Evolutionary conservation across 345 rosid genomes (phyloP), one percentile per base, ranked within the genome.

Genomic region (Xanthoceras sorbifolium): DNA sequence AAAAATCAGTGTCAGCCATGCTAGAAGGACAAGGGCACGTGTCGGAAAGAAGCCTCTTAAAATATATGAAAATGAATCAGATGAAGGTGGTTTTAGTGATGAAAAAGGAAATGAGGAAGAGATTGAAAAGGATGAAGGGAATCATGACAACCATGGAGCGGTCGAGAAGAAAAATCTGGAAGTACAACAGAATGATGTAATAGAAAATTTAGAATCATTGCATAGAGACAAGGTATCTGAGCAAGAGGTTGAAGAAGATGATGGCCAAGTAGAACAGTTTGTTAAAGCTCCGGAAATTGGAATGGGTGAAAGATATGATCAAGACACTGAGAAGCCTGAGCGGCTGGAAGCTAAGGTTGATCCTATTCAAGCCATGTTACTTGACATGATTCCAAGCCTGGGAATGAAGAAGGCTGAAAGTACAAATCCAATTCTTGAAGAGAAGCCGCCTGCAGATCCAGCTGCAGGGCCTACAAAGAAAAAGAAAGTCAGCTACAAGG

Each of bases 401-500:
- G 86, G 92, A 71, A 46, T 61, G 69, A 89, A 85, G 81, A 86
- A 82, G 18, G 68, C 46, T 9, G 88, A 76, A 68, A 60, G 78
- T 11, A 17, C 29, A 25, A 68, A 68, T 29, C 48, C 64, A 17
- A 34, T 57, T 22, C 69, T 26, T 1, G 85, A 83, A 75, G 65
- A 82, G 84, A 76, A 52, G 64, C 40, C 29, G 32, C 63, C 15
- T 18, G 72, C 76, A 38, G 86, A 73, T 42, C 42, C 74, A 2
- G 66, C 57, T 36, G 71, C 75, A 61, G 79, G 72, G 64, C 85
- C 84, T 12, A 77, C 65, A 64, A 82, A 93, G 90, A 93, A 93
- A 76, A 90, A 83, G 89, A 93, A 90, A 84, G 94, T 95, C n/a
- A 95, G 99, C 86, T 95, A 90, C 83, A 84, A 86, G 71, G 93